These are phyloP conservation scores for Cutaneotrichosporon dermatis DNA, from an alignment of 1,284 basidiomycete genomes.

Conservation along the genomic window DNA sequence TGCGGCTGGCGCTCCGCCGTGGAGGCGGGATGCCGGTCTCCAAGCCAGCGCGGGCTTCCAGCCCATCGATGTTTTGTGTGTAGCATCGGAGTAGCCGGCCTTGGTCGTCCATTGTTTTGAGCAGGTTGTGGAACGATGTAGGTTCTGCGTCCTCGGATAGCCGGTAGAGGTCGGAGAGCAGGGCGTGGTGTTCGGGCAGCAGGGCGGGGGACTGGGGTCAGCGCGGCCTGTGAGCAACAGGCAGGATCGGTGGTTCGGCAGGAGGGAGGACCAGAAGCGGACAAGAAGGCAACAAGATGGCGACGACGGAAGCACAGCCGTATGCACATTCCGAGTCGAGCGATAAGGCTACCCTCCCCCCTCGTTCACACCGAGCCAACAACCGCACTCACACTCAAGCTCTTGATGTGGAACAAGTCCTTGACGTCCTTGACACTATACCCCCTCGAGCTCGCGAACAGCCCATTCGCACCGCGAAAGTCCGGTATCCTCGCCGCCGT, in stretches of 20 bases:
- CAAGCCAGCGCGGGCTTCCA: slow-evolving; percentile 79
- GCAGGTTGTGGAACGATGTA: slow-evolving; percentile 74
- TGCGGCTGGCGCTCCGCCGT: neutral
- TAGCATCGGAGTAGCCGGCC: slow-evolving; percentile 81
- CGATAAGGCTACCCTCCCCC: no score
- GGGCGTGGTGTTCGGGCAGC: slow-evolving; percentile 63
- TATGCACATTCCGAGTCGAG: no score
- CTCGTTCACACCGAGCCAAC: no score
- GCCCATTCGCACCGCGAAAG: slow-evolving; percentile 76
- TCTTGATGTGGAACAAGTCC: slow-evolving; percentile 85
- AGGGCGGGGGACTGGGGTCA: slow-evolving; percentile 51
- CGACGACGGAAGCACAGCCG: no score
- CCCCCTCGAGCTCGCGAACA: slow-evolving; percentile 57
- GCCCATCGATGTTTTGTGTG: slow-evolving; percentile 90
- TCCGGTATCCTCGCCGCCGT: slow-evolving; percentile 88
- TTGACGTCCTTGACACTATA: slow-evolving; percentile 56
- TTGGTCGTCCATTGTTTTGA: slow-evolving; percentile 69
- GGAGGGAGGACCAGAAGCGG: no score
- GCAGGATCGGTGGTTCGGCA: no score
- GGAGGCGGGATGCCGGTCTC: slow-evolving; percentile 45
- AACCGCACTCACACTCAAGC: slow-evolving; percentile 66
- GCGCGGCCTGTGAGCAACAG: no score
- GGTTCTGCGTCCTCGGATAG: slow-evolving; percentile 70
- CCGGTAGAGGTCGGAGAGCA: slow-evolving; percentile 75
- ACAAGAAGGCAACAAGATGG: no score